Percentiles rank a stretch among this genome's conserved stretches.
phyloP scores from a whole-genome alignment of 2,329 filamentous ascomycete genomes.

The Fusarium lateritium region DNA sequence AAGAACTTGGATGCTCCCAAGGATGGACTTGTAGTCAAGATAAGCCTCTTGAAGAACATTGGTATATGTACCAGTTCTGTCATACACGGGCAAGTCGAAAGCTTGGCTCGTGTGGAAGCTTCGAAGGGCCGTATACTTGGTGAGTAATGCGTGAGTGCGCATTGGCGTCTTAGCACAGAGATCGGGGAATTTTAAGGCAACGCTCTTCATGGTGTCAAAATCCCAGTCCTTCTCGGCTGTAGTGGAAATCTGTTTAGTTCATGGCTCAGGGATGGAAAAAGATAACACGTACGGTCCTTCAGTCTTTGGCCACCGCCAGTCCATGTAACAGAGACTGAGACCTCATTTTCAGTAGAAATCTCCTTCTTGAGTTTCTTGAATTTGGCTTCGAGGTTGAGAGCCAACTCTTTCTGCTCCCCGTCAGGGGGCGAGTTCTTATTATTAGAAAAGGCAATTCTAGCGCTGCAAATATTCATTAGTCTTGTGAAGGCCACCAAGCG shows the following conservation, averaged over 20 bases:
- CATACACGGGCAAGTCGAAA: slow-evolving; percentile 1
- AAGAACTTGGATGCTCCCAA: neutral
- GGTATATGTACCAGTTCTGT: slow-evolving; percentile 1
- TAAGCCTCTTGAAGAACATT: neutral
- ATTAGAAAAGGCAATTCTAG: neutral
- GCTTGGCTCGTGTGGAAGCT: slow-evolving; percentile 5
- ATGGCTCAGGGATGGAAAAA: too few species aligned
- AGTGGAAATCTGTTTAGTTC: neutral
- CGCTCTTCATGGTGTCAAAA: slow-evolving; percentile 12
- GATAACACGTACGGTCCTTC: too few species aligned
- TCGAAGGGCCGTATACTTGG: slow-evolving; percentile 20
- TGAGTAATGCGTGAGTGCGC: slow-evolving; percentile 19
- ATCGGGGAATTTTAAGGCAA: slow-evolving; percentile 22
- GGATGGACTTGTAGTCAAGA: slow-evolving; percentile 5
- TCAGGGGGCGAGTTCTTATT: neutral
- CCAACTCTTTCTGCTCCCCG: neutral
- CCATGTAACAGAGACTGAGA: slow-evolving; percentile 17
- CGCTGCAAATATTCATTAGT: neutral
- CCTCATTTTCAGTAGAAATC: slow-evolving; percentile 17
- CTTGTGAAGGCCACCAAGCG: neutral
- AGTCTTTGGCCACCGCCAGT: slow-evolving; percentile 19
- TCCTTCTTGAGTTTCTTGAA: slow-evolving; percentile 8
- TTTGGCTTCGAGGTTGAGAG: neutral
- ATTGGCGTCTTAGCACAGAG: slow-evolving; percentile 6
- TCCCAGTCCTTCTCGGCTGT: slow-evolving; percentile 18